phyloP scores from a whole-genome alignment of 768 basidiomycete species.

The Pleurotus sapidus region DNA sequence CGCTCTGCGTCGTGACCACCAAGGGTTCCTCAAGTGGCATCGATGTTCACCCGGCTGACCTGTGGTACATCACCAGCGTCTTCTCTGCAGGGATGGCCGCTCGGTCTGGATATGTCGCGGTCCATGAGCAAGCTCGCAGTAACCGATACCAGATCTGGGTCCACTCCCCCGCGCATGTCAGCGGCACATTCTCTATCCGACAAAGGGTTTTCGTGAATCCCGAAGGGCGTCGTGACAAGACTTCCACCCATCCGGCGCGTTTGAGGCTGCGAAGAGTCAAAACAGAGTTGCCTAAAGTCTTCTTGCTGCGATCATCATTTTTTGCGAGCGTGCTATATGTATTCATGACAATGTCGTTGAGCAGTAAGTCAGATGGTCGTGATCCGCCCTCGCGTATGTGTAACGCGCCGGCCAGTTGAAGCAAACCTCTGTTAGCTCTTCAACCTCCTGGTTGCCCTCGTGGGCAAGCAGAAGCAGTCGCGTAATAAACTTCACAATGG shows the following conservation, averaged over 20 bases:
- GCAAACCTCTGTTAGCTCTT: slow-evolving; percentile 92
- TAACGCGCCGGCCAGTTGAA: slow-evolving; percentile 97
- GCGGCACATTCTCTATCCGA: slow-evolving; percentile 84
- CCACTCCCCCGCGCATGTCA: slow-evolving; percentile 80
- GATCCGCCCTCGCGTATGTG: slow-evolving; percentile 92
- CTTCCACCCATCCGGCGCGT: slow-evolving; percentile 84
- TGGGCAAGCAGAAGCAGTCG: slow-evolving; percentile 85
- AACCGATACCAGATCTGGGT: slow-evolving; percentile 74
- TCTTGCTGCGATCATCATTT: slow-evolving; percentile 49
- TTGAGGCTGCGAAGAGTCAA: slow-evolving; percentile 76
- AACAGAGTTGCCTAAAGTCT: slow-evolving; percentile 83
- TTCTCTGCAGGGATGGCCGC: too few relatives aligned
- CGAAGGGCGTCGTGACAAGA: slow-evolving; percentile 81
- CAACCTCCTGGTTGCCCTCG: slow-evolving; percentile 67
- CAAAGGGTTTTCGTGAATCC: slow-evolving; percentile 85
- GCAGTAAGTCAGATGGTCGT: slow-evolving; percentile 73
- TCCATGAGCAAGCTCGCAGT: too few relatives aligned
- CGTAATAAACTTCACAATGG: slow-evolving; percentile 83
- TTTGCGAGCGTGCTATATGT: slow-evolving; percentile 28
- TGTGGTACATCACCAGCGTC: too few relatives aligned
- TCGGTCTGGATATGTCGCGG: too few relatives aligned
- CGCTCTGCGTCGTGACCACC: too few relatives aligned
- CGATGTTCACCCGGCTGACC: too few relatives aligned
- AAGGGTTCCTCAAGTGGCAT: too few relatives aligned
- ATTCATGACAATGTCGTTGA: slow-evolving; percentile 78